phyloP scores from a whole-genome alignment of 768 basidiomycete species.

The Rubroboletus pulcherrimus region DNA sequence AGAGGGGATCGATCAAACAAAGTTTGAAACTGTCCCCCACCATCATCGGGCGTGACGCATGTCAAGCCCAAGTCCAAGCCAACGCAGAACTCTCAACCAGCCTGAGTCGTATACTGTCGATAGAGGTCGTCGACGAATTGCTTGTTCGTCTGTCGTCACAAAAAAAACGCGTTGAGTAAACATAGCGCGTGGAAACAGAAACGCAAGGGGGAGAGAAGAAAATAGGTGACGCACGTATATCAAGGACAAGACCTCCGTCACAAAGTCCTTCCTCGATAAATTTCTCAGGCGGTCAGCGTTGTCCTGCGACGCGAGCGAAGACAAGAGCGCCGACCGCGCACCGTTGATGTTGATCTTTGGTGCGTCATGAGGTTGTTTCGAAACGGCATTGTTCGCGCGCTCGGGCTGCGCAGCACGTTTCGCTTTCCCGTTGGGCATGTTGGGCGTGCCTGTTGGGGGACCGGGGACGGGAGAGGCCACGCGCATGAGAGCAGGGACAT shows the following conservation, averaged over 20 bases:
- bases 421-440: constrained; percentile 27
- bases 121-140: constrained; percentile 62
- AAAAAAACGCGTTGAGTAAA: background rate
- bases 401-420: constrained; percentile 14
- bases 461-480: constrained; percentile 15
- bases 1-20: background rate
- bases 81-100: constrained; percentile 1
- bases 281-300: constrained; percentile 13
- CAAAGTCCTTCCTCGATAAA: constrained; percentile 54
- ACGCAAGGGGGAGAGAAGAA: background rate
- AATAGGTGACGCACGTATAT: constrained; percentile 48
- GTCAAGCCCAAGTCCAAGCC: background rate
- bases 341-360: constrained; percentile 20
- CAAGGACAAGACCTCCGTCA: constrained; percentile 54
- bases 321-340: constrained; percentile 22
- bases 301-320: constrained; percentile 22
- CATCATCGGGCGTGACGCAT: background rate
- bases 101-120: constrained; percentile 42
- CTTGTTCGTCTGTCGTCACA: constrained; percentile 50
- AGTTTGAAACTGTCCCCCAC: background rate
- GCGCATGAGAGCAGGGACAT: constrained; percentile 38
- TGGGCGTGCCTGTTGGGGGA: constrained; percentile 10
- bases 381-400: background rate
- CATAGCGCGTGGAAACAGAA: background rate
- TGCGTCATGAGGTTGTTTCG: constrained; percentile 7